Evolutionary conservation across 2,329 filamentous ascomycete genomes (phyloP).

Genomic region (Epichloe uncinata): DNA sequence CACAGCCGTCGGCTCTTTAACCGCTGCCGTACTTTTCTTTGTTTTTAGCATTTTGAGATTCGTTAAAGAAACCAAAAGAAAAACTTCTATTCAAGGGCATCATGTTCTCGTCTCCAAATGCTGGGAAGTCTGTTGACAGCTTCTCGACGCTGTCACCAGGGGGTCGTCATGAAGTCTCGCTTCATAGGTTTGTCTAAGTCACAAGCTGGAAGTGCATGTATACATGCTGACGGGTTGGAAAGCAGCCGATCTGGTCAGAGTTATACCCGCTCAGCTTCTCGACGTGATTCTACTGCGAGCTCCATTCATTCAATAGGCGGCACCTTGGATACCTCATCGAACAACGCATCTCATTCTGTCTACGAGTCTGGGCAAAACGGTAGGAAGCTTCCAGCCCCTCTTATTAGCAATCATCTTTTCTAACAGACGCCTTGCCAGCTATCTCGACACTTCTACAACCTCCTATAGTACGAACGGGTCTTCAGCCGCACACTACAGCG

Average conservation of each 20-base stretch:
- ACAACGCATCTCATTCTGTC: constrained; percentile 40
- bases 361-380: constrained; percentile 75
- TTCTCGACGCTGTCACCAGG: constrained; percentile 39
- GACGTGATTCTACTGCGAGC: constrained; percentile 74
- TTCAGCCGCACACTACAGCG: constrained; percentile 64
- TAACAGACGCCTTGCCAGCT: constrained; percentile 31
- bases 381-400: constrained; percentile 18
- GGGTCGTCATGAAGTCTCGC: constrained; percentile 43
- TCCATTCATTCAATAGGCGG: constrained; percentile 81
- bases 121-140: constrained; percentile 54
- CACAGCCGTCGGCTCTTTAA: constrained; percentile 19
- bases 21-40: background rate
- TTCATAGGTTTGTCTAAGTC: constrained; percentile 35
- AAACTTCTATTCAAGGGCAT: constrained; percentile 16
- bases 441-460: constrained; percentile 90
- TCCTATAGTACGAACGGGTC: constrained; percentile 77
- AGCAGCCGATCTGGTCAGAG: constrained; percentile 30
- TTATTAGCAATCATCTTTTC: background rate
- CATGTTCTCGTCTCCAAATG: constrained; percentile 47
- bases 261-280: constrained; percentile 33
- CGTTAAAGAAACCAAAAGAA: background rate
- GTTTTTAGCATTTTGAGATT: background rate
- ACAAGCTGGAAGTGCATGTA: background rate
- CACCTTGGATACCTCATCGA: constrained; percentile 57
- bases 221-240: constrained; percentile 13